phyloP scores from a whole-genome alignment of 768 basidiomycete species.

The Termitomyces sp. region DNA sequence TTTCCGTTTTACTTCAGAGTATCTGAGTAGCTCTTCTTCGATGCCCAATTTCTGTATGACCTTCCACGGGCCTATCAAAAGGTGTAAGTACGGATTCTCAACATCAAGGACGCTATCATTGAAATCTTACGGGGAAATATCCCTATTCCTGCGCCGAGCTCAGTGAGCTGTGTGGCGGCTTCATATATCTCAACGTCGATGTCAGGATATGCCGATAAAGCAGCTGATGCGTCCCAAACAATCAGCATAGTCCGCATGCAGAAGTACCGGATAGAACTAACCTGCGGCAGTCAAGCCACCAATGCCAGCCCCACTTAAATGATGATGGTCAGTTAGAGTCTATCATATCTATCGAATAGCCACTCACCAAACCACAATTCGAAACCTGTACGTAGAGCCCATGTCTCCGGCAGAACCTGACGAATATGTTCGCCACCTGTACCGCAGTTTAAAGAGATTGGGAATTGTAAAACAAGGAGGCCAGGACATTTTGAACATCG shows the following conservation, averaged over 20 bases:
- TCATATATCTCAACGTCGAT: constrained; percentile 59
- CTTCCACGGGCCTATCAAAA: constrained; percentile 42
- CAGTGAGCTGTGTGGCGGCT: constrained; percentile 43
- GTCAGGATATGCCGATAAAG: constrained; percentile 45
- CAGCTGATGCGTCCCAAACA: constrained; percentile 22
- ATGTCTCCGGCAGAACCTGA: constrained; percentile 15
- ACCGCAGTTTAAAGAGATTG: constrained; percentile 10
- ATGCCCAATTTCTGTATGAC: constrained; percentile 42
- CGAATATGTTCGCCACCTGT: constrained; percentile 10
- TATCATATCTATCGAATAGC: constrained; percentile 8
- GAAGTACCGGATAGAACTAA: constrained; percentile 7
- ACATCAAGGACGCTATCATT: constrained; percentile 13
- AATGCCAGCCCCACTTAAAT: constrained; percentile 47
- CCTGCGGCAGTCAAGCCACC: constrained; percentile 45
- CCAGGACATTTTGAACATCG: constrained; percentile 33
- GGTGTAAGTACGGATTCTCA: neutral
- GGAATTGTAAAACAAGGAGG: constrained; percentile 15
- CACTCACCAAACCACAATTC: constrained; percentile 53
- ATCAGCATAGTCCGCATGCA: constrained; percentile 5
- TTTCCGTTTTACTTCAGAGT: constrained; percentile 31
- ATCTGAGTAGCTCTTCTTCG: constrained; percentile 40
- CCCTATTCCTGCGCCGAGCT: constrained; percentile 63
- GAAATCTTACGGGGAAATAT: constrained; percentile 41
- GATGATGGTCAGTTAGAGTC: constrained; percentile 15
- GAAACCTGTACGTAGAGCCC: constrained; percentile 34